Evolutionary conservation across 2,329 filamentous ascomycete genomes (phyloP).

Genomic region (Didymella arachidicola): DNA sequence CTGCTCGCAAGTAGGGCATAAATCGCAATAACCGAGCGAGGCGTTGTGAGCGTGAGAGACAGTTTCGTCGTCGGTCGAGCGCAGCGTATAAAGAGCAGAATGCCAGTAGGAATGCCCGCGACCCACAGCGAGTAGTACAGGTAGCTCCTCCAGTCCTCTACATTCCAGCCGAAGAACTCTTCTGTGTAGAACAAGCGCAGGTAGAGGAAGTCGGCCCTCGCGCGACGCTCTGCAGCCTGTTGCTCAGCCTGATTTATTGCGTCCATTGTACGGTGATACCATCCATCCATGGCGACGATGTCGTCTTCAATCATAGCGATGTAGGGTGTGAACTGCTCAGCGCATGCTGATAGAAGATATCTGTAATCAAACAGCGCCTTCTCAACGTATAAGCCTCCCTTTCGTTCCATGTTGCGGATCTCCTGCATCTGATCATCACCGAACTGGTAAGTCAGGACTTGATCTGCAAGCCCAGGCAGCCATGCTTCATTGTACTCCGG

Average conservation of each 20-base stretch:
- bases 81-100: slow-evolving; percentile 42
- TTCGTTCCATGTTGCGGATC: slow-evolving; percentile 44
- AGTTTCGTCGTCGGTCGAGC: slow-evolving; percentile 31
- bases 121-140: slow-evolving; percentile 45
- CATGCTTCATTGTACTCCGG: slow-evolving; percentile 54
- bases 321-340: slow-evolving; percentile 50
- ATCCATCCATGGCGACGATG: slow-evolving; percentile 57
- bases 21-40: slow-evolving; percentile 31
- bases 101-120: slow-evolving; percentile 27
- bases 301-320: slow-evolving; percentile 59
- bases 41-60: slow-evolving; percentile 30
- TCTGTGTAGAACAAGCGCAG: slow-evolving; percentile 59
- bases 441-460: slow-evolving; percentile 53
- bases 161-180: slow-evolving; percentile 56
- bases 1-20: slow-evolving; percentile 24
- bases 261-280: slow-evolving; percentile 54
- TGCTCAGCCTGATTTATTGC: slow-evolving; percentile 48
- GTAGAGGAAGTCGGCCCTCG: slow-evolving; percentile 50
- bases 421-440: slow-evolving; percentile 44
- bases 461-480: slow-evolving; percentile 51
- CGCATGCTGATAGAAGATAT: slow-evolving; percentile 54
- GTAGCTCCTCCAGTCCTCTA: slow-evolving; percentile 52
- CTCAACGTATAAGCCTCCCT: slow-evolving; percentile 44
- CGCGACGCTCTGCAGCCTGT: slow-evolving; percentile 34
- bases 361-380: slow-evolving; percentile 57